phyloP scores from a whole-genome alignment of 345 rosid genomes.

The Microcos paniculata region DNA sequence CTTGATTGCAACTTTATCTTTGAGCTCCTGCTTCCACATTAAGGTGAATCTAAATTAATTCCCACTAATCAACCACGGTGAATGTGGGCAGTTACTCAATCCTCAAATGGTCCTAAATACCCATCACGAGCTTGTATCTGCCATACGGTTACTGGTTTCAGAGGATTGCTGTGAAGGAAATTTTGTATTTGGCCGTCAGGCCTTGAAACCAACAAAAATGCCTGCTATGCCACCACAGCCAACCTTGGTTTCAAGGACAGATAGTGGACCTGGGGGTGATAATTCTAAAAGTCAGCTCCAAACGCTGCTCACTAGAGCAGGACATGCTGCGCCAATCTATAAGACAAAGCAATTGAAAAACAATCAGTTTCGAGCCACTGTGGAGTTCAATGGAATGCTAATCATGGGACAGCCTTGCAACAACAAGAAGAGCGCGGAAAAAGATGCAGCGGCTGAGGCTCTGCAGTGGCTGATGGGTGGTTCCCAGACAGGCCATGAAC shows the following conservation, averaged over 20 bases:
- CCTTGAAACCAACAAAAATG: constrained; percentile 30
- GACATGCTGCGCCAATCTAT: constrained; percentile 64
- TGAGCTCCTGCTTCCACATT: not conserved
- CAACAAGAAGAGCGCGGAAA: constrained; percentile 93
- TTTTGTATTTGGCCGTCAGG: constrained; percentile 74
- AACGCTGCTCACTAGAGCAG: constrained; percentile 80
- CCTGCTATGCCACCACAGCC: constrained; percentile 35
- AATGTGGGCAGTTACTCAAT: constrained; percentile 54
- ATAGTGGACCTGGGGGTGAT: constrained; percentile 89
- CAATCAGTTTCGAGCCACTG: constrained; percentile 64
- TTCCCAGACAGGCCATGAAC: constrained; percentile 43
- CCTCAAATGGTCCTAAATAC: constrained; percentile 58
- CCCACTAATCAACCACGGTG: constrained; percentile 15
- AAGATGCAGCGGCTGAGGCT: constrained; percentile 95
- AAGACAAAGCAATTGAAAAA: constrained; percentile 74
- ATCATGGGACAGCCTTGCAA: constrained; percentile 78
- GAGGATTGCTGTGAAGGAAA: constrained; percentile 68
- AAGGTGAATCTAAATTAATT: constrained; percentile 7
- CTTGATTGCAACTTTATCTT: not conserved
- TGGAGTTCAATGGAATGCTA: constrained; percentile 74
- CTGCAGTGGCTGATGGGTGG: constrained; percentile 74
- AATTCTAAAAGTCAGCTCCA: constrained; percentile 90
- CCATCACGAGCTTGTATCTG: constrained; percentile 62
- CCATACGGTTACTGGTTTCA: constrained; percentile 49
- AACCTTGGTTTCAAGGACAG: constrained; percentile 42